Evolutionary conservation across 2,329 filamentous ascomycete genomes (phyloP), one percentile per base, ranked within the genome.

Genomic region (Fusarium sp.): DNA sequence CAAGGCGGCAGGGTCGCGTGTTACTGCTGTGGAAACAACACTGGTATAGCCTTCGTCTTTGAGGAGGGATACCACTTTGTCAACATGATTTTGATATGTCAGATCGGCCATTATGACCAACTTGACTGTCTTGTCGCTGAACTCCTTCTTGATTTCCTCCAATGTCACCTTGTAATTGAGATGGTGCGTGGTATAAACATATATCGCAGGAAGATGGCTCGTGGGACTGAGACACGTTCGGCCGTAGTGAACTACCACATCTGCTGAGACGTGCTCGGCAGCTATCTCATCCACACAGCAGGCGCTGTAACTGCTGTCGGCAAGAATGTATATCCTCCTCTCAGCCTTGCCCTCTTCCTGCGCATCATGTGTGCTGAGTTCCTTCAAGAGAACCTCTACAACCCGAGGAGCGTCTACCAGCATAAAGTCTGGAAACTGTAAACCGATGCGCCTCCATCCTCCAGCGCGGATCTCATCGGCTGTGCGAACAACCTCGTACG

Each of bases 211-310:
- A 59, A 98, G 84, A 62, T 95, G 87, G 17, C 93, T 93, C 0
- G 96, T 97, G 2, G 96, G 96, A 13, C 95, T 98, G 30, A 99
- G 87, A 79, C 96, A 99, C 1, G 96, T 93, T 59, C 96, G 89
- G 7, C 96, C 96, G 78, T 98, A 99, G 81, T 99, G 96, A 20
- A 99, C 92, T 3, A 98, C 93, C 0, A 95, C 94, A 70, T 98
- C 93, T 12, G 96, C 95, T 78, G 94, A 89, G 22, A 94, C 93
- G 81, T 99, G 96, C 81, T 99, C 95, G 6, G 96, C 96, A 0
- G 96, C 96, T 45, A 98, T 92, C 84, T 99, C 96, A 79, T 99
- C 96, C 24, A 98, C 95, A 79, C 96, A 99, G 84, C 96, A 99
- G 1, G 96, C 92, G 68, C 96, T 97, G 83, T 98, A 99, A 5